Conservation (phyloP, 768 basidiomycete species). For the Rhizopogon vinicolor region DNA sequence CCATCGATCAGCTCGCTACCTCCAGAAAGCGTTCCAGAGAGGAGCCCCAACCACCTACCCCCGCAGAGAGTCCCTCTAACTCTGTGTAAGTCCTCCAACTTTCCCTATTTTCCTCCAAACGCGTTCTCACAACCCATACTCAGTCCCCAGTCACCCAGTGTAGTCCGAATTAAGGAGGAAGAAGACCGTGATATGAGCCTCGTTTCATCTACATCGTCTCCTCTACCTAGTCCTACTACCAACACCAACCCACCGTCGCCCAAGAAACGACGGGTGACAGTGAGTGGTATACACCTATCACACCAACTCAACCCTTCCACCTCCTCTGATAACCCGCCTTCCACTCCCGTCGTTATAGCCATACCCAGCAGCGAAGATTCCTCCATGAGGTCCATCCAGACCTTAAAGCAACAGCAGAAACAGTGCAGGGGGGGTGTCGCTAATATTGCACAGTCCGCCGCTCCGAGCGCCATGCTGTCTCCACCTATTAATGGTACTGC, state of each 20-base stretch:
- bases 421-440: conserved; percentile 54
- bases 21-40: conserved; percentile 42
- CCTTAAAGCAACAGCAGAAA: conserved; percentile 69
- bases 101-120: conserved; percentile 5
- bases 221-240: conserved; percentile 28
- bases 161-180: conserved; percentile 60
- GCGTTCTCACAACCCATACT: conserved; percentile 17
- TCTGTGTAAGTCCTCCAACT: conserved; percentile 39
- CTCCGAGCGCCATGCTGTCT: conserved; percentile 20
- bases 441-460: conserved; percentile 28
- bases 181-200: conserved; percentile 43
- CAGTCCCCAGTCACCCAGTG: conserved; percentile 40
- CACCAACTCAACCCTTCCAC: conserved; percentile 53
- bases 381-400: conserved; percentile 51
- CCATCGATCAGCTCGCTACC: conserved; percentile 20
- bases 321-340: conserved; percentile 37
- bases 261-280: conserved; percentile 70
- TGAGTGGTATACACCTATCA: conserved; percentile 42
- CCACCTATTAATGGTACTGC: conserved; percentile 17
- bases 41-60: conserved; percentile 27
- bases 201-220: conserved; percentile 34
- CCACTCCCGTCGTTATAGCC: conserved; percentile 64
- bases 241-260: conserved; percentile 33
- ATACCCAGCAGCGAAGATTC: conserved; percentile 58
- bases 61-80: conserved; percentile 34